phyloP scores from a whole-genome alignment of 345 rosid species.

The Aquilaria sinensis region DNA sequence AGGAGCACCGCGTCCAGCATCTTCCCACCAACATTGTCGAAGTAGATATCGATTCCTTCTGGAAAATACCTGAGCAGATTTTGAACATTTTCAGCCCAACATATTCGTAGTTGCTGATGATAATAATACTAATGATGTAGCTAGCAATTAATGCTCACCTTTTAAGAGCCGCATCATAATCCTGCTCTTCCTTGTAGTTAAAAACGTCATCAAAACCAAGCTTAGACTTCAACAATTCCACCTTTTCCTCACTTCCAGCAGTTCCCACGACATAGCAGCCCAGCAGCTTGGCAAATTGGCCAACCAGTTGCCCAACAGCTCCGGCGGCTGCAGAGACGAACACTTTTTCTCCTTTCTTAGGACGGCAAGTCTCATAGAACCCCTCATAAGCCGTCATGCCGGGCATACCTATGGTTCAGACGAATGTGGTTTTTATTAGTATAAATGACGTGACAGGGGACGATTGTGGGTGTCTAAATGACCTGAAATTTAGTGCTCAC shows the following conservation, averaged over 20 bases:
- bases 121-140: too few relatives aligned
- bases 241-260: conserved; percentile 55
- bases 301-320: conserved; percentile 71
- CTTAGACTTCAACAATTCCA: conserved; percentile 35
- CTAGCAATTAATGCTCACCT: conserved; percentile 20
- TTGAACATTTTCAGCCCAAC: too few relatives aligned
- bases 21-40: conserved; percentile 52
- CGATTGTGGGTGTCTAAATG: not conserved
- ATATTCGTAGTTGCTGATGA: too few relatives aligned
- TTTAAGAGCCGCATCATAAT: conserved; percentile 37
- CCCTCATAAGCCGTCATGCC: conserved; percentile 63
- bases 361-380: conserved; percentile 39
- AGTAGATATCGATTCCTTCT: conserved; percentile 51
- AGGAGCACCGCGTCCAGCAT: conserved; percentile 47
- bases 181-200: conserved; percentile 42
- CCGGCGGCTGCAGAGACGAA: conserved; percentile 63
- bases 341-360: conserved; percentile 54
- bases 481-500: conserved; percentile 18
- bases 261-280: conserved; percentile 68
- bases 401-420: conserved; percentile 33
- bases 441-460: not conserved
- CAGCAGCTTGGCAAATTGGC: conserved; percentile 48
- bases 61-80: conserved; percentile 14
- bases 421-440: not conserved
- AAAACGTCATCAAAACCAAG: conserved; percentile 54